A percentile compares a stretch with the other conserved stretches of the same genome.
Evolutionary conservation across 768 basidiomycete genomes (phyloP).

Genomic region (Guyanaporus albipodus): DNA sequence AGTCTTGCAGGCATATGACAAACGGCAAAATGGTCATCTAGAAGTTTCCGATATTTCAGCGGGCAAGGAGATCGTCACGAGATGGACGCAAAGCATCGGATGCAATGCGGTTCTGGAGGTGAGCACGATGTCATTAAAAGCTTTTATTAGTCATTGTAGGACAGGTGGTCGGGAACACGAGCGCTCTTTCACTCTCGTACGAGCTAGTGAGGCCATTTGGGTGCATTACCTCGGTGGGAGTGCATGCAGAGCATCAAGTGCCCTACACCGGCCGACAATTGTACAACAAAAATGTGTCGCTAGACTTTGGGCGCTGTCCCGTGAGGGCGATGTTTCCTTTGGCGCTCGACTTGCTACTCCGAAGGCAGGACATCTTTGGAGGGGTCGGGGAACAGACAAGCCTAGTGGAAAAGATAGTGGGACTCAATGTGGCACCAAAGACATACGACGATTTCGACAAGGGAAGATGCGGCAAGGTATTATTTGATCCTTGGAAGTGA

Average conservation of each 20-base stretch:
- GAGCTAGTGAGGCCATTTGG: constrained; percentile 75
- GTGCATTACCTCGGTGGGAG: constrained; percentile 69
- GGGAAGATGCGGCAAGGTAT: constrained; percentile 67
- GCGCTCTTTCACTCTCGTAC: constrained; percentile 61
- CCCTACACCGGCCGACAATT: constrained; percentile 54
- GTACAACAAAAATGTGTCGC: constrained; percentile 75
- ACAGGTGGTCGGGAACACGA: constrained; percentile 68
- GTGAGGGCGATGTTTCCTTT: constrained; percentile 73
- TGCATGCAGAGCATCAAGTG: constrained; percentile 51
- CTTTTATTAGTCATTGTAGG: background rate
- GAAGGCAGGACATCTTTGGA: constrained; percentile 72
- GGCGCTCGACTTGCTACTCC: constrained; percentile 64
- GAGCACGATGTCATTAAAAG: constrained; percentile 2
- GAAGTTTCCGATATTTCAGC: constrained; percentile 48
- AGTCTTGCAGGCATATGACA: constrained; percentile 40
- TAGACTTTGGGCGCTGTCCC: constrained; percentile 80
- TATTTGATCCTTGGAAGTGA: constrained; percentile 71
- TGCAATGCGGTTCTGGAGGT: constrained; percentile 70
- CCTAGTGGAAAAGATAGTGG: constrained; percentile 65
- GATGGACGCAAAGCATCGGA: constrained; percentile 55
- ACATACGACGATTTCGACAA: constrained; percentile 68
- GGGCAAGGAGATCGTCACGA: constrained; percentile 44
- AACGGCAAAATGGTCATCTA: constrained; percentile 38
- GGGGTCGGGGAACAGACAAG: constrained; percentile 57
- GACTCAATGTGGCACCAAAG: constrained; percentile 52